Percentiles rank a stretch among this genome's conserved stretches.
These are phyloP conservation scores for Colletotrichum costaricense DNA, from an alignment of 2,329 filamentous ascomycete genomes.

Conservation along the genomic window DNA sequence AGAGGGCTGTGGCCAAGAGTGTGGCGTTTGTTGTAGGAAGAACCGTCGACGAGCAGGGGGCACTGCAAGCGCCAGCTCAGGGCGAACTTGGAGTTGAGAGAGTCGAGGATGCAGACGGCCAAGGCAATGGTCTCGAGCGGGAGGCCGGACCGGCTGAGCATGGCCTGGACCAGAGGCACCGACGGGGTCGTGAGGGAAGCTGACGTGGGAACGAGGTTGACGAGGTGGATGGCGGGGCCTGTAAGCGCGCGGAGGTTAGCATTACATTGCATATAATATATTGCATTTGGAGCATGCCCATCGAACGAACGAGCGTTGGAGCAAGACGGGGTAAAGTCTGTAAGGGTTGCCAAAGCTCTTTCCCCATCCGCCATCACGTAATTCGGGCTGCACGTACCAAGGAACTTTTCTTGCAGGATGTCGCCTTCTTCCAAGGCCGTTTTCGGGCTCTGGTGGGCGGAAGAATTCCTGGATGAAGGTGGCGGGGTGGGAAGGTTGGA, in stretches of 20 bases:
- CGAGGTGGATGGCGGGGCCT: slow-evolving; percentile 75
- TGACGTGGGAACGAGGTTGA: slow-evolving; percentile 73
- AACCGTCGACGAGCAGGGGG: slow-evolving; percentile 53
- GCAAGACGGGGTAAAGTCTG: background rate
- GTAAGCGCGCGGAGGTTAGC: slow-evolving; percentile 36
- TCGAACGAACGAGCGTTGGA: background rate
- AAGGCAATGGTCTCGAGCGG: slow-evolving; percentile 72
- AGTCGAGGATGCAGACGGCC: slow-evolving; percentile 75
- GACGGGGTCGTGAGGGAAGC: slow-evolving; percentile 71
- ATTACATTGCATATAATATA: slow-evolving; percentile 23
- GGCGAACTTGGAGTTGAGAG: slow-evolving; percentile 71
- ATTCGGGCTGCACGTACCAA: slow-evolving; percentile 46
- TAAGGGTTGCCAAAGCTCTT: background rate
- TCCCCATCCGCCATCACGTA: slow-evolving; percentile 14
- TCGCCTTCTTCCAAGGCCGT: slow-evolving; percentile 57
- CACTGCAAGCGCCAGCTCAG: slow-evolving; percentile 71
- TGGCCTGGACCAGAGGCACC: slow-evolving; percentile 67
- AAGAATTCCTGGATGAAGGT: slow-evolving; percentile 61
- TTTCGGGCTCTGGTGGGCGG: slow-evolving; percentile 55
- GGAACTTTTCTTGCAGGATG: slow-evolving; percentile 50
- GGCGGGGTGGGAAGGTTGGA: slow-evolving; percentile 77
- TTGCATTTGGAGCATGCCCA: slow-evolving; percentile 40
- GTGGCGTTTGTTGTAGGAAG: slow-evolving; percentile 55
- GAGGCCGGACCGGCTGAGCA: slow-evolving; percentile 68
- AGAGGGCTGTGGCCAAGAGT: slow-evolving; percentile 57